These are phyloP conservation scores for Eucalyptus regnans DNA, from an alignment of 345 rosid species.

Conservation along the genomic window DNA sequence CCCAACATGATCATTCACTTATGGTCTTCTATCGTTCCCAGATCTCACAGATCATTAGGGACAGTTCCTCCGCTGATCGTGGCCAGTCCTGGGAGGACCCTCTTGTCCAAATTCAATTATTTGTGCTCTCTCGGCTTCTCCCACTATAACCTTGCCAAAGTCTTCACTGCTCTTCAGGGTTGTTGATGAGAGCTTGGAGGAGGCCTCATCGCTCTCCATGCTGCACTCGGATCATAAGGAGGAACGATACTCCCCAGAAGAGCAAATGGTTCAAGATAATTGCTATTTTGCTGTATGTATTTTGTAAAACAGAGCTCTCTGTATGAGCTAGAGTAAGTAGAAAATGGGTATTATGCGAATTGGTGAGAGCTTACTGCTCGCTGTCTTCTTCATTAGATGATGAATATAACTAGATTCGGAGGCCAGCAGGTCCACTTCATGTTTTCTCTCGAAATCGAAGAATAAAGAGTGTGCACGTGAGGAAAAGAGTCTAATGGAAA, in stretches of 20 bases:
- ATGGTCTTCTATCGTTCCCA: constrained; percentile 7
- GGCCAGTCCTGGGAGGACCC: neutral
- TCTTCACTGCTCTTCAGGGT: neutral
- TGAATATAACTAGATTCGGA: neutral
- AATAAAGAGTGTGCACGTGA: rapidly evolving
- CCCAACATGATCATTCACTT: neutral
- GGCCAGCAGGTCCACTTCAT: neutral
- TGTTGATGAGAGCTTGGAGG: neutral
- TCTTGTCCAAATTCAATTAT: constrained; percentile 20
- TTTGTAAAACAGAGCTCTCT: neutral
- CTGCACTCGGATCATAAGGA: neutral
- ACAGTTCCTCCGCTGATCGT: neutral
- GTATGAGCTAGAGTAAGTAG: neutral
- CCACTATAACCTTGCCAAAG: neutral
- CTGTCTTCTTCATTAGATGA: neutral
- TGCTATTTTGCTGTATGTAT: neutral
- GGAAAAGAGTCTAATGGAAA: neutral
- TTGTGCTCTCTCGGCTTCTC: constrained; percentile 15
- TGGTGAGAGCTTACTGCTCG: neutral
- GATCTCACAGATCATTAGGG: neutral
- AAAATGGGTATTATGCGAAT: neutral
- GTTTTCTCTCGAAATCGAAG: neutral
- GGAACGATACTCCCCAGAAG: neutral
- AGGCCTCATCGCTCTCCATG: neutral
- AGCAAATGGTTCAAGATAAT: neutral